phyloP scores from a whole-genome alignment of 78 protist species.

The Dictyostelium intermedium region DNA sequence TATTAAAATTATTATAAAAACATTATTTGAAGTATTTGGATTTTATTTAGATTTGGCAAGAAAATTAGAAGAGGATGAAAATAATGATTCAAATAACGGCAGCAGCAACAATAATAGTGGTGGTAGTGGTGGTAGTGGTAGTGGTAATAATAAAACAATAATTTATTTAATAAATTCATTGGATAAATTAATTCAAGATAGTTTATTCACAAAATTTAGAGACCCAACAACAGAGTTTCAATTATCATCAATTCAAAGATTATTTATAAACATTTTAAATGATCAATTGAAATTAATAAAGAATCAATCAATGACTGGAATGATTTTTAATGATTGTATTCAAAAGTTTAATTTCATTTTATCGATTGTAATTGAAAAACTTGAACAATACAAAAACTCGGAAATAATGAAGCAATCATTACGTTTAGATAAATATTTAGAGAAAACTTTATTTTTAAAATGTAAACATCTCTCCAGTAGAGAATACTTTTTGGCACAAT shows the following conservation, averaged over 20 bases:
- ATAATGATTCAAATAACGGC: not conserved
- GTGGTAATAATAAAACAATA: not conserved
- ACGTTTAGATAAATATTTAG: conserved; percentile 29
- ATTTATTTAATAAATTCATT: not conserved
- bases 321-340: not conserved
- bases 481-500: conserved; percentile 31
- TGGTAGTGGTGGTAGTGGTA: too few relatives aligned
- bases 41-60: conserved; percentile 28
- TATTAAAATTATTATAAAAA: conserved; percentile 3
- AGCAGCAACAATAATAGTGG: not conserved
- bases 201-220: not conserved
- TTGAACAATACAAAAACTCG: conserved; percentile 1
- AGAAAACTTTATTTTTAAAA: conserved; percentile 9
- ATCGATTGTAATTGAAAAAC: conserved; percentile 17
- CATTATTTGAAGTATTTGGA: conserved; percentile 36
- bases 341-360: conserved; percentile 55
- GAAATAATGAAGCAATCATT: conserved; percentile 10
- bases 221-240: conserved; percentile 12
- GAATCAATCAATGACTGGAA: not conserved
- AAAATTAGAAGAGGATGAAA: not conserved
- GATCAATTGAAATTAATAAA: conserved; percentile 11
- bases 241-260: conserved; percentile 1
- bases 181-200: conserved; percentile 31
- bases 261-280: conserved; percentile 10
- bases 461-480: conserved; percentile 20